phyloP scores from a whole-genome alignment of 2,329 filamentous ascomycete species.

The Phoma sp. region DNA sequence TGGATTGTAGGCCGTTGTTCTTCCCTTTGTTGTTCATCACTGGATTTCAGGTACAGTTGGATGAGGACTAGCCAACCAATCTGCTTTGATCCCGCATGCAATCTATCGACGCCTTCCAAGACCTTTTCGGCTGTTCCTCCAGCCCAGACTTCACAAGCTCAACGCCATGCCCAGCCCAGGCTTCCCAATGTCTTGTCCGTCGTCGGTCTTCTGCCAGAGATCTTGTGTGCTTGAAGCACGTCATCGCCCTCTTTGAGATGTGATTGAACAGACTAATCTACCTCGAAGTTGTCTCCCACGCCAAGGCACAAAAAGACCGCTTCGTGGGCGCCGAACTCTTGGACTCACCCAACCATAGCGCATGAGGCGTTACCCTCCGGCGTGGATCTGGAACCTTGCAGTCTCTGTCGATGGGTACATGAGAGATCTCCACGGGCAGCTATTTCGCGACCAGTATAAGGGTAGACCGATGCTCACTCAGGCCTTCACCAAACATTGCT shows the following conservation, averaged over 20 bases:
- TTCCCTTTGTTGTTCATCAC: not conserved
- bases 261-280: conserved; percentile 29
- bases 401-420: conserved; percentile 16
- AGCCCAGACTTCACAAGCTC: conserved; percentile 42
- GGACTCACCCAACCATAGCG: conserved; percentile 22
- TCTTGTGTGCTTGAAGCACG: conserved; percentile 26
- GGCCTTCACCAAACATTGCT: not conserved
- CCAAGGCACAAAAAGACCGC: conserved; percentile 27
- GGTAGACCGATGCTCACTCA: conserved; percentile 5
- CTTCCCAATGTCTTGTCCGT: conserved; percentile 30
- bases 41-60: conserved; percentile 3
- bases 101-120: conserved; percentile 25
- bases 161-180: conserved; percentile 28
- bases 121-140: conserved; percentile 19
- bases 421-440: conserved; percentile 12
- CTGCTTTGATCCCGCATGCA: conserved; percentile 14
- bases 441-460: conserved; percentile 12
- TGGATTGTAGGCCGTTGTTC: not conserved
- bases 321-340: conserved; percentile 22
- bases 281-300: conserved; percentile 22
- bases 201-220: conserved; percentile 16
- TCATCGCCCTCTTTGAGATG: conserved; percentile 21
- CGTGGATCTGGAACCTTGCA: conserved; percentile 29
- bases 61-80: conserved; percentile 16
- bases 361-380: conserved; percentile 24